Base-by-base conservation (phyloP, 495 filamentous ascomycete genomes). In the Penicillium goetzii region DNA sequence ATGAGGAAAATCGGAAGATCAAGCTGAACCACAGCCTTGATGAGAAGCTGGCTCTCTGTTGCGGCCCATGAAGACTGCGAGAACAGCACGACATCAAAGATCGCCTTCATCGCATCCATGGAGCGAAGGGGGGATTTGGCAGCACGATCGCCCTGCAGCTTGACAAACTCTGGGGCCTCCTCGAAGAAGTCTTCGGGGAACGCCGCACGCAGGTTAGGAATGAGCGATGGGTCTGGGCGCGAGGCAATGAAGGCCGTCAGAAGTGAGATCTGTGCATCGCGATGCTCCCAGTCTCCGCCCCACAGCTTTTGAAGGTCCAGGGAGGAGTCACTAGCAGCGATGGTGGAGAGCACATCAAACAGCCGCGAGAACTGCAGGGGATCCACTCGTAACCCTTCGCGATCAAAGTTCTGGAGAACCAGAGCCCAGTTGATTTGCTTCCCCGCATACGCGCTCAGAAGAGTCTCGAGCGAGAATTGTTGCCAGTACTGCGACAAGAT, bases 121-220 rank as follows among this genome's bases (percentile, higher is more conserved):
- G 96, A 99, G 40, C 96, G 91, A 32, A 96, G 83, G 23, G 94
- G 92, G 49, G 96, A 93, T 60, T 86, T 90, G n/a, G 88, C 84
- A 17, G 92, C 92, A 49, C 87, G 81, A 45, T 87, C 86, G 14
- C 90, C 91, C 68, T 87, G 85, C 58, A 88, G 81, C 56, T 88
- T 87, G 55, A 96, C 82, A 41, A 85, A 82, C 21, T 88, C 87
- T 0, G 88, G 84, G 4, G 90, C 90, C 49, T 88, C 85, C 50
- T 86, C 81, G 68, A 93, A 97, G 36, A 93, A 88, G 28, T 92
- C 86, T 12, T 86, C 60, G 17, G 87, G 86, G 74, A 96, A 97
- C 2, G 92, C 89, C 36, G 84, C 83, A 56, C 91, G 86, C 23
- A 97, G 83, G 26, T 89, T 85, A 4, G 91, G 92, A 54, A 97